Conservation (phyloP, 2,329 filamentous ascomycete species). For the Metarhizium anisopliae region DNA sequence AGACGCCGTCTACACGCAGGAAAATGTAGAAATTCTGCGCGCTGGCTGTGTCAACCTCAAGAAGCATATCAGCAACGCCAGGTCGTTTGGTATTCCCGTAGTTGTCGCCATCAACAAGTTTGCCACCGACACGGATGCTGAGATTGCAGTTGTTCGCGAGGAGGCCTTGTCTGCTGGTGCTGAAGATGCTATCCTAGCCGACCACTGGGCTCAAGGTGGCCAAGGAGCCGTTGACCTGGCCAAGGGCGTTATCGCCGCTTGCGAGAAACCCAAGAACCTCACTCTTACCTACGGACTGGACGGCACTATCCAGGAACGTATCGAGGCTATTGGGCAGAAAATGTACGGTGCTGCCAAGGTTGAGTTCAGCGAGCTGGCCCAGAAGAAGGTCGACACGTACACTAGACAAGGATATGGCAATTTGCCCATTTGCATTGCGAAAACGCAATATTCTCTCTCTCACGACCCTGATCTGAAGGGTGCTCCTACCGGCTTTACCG, state of each 20-base stretch:
- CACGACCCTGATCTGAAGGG: conserved; percentile 93
- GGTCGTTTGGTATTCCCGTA: conserved; percentile 81
- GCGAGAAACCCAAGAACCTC: conserved; percentile 77
- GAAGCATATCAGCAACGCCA: conserved; percentile 92
- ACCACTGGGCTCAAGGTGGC: conserved; percentile 96
- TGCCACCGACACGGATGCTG: conserved; percentile 84
- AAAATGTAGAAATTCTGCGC: conserved; percentile 87
- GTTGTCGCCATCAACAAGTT: conserved; percentile 98
- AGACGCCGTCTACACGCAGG: conserved; percentile 80
- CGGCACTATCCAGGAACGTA: conserved; percentile 75
- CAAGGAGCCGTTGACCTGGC: conserved; percentile 84
- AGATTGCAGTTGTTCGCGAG: conserved; percentile 81
- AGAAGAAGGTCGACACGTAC: conserved; percentile 95
- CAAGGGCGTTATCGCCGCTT: conserved; percentile 74
- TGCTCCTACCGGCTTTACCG: conserved; percentile 85
- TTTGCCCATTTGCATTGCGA: conserved; percentile 91
- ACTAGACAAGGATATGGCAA: conserved; percentile 86
- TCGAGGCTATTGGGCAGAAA: conserved; percentile 79
- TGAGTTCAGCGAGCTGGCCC: conserved; percentile 87
- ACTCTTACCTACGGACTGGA: conserved; percentile 78
- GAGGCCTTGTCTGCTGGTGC: conserved; percentile 88
- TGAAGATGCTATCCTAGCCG: conserved; percentile 85
- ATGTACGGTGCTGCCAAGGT: conserved; percentile 92
- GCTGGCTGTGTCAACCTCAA: conserved; percentile 87
- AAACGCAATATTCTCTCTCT: conserved; percentile 95